Percentiles rank a stretch among this genome's conserved stretches.
phyloP scores from a whole-genome alignment of 805 yeast species.

The Candida pseudofarinosa region DNA sequence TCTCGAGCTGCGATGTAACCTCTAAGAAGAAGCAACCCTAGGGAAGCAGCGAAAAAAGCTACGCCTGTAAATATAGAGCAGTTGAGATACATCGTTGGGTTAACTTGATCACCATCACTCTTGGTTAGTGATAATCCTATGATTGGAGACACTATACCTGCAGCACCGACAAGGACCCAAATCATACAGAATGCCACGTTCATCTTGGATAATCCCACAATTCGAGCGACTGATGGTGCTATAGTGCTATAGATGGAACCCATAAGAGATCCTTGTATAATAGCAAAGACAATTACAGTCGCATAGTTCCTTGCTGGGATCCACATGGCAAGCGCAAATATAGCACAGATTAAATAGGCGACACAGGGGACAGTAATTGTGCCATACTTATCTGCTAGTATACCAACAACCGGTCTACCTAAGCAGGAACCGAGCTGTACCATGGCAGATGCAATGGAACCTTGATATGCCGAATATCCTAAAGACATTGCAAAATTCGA shows the following conservation, averaged over 20 bases:
- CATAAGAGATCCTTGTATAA: slow-evolving; percentile 54
- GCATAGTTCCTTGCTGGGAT: slow-evolving; percentile 53
- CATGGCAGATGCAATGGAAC: slow-evolving; percentile 58
- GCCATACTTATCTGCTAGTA: slow-evolving; percentile 48
- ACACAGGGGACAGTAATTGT: slow-evolving; percentile 40
- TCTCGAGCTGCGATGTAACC: slow-evolving; percentile 56
- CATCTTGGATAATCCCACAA: slow-evolving; percentile 52
- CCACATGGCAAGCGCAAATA: slow-evolving; percentile 35
- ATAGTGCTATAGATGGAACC: slow-evolving; percentile 58
- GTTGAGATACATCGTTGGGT: slow-evolving; percentile 46
- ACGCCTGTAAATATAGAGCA: slow-evolving; percentile 59
- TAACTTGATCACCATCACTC: slow-evolving; percentile 18
- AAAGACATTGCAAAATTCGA: slow-evolving; percentile 57
- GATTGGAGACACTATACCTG: slow-evolving; percentile 56
- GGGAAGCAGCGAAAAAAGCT: slow-evolving; percentile 46
- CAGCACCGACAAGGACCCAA: slow-evolving; percentile 49
- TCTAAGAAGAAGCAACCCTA: slow-evolving; percentile 42
- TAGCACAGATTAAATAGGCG: slow-evolving; percentile 22
- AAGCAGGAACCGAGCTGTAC: slow-evolving; percentile 51
- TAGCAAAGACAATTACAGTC: slow-evolving; percentile 49
- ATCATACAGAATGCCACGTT: slow-evolving; percentile 47
- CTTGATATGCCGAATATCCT: slow-evolving; percentile 53
- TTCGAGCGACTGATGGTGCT: slow-evolving; percentile 48
- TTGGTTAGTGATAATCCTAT: slow-evolving; percentile 52
- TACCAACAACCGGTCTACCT: slow-evolving; percentile 57